Evolutionary conservation across 2,329 filamentous ascomycete genomes (phyloP).

Genomic region (Tolypocladium capitatum): DNA sequence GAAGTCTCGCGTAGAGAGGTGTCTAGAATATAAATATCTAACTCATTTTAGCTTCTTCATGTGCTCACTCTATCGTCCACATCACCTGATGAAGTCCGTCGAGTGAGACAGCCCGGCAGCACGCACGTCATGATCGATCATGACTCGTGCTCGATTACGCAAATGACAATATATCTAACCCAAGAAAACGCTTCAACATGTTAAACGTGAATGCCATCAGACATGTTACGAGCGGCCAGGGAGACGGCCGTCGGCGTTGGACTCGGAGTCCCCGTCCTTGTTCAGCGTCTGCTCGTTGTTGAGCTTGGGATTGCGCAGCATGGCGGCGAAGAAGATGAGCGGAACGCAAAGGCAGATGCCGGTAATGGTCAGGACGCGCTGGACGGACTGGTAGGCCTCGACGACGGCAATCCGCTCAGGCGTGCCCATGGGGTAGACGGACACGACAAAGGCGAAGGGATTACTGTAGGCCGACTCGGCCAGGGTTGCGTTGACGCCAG

Average conservation of each 20-base stretch:
- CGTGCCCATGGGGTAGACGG: conserved; percentile 26
- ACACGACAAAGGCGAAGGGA: conserved; percentile 22
- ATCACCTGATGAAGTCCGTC: no score
- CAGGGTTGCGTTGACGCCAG: conserved; percentile 20
- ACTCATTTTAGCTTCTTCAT: no score
- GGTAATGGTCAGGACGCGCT: conserved; percentile 32
- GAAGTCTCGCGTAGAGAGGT: no score
- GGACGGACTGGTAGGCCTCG: conserved; percentile 30
- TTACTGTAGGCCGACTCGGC: conserved; percentile 22
- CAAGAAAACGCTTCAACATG: no score
- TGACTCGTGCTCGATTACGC: no score
- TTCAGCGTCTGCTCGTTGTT: conserved; percentile 31
- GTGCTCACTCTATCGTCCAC: no score
- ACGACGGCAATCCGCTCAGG: conserved; percentile 29
- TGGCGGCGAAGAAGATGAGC: conserved; percentile 29
- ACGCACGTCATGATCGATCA: no score
- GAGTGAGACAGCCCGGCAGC: no score
- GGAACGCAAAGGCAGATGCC: conserved; percentile 36
- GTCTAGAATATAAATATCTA: no score
- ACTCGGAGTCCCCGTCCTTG: conserved; percentile 12
- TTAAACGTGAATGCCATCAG: no score
- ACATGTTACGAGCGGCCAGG: no score
- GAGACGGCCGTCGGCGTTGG: conserved; percentile 1
- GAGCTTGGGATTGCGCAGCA: conserved; percentile 31
- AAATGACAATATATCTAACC: no score